Conservation (phyloP, 1,284 basidiomycete species). For the Malassezia cuniculi region DNA sequence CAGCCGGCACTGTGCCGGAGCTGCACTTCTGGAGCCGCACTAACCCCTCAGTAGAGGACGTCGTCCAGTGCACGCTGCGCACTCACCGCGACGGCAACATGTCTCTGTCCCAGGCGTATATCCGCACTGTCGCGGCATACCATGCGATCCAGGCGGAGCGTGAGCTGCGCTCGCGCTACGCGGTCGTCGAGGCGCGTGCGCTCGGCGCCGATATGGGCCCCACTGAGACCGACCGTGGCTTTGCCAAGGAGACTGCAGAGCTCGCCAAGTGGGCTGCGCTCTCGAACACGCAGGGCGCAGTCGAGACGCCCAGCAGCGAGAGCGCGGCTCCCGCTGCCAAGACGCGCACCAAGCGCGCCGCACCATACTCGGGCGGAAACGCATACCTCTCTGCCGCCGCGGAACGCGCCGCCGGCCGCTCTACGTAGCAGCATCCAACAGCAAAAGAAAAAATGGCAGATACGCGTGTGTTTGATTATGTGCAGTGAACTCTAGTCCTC, state of each 20-base stretch:
- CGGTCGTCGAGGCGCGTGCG: conserved; percentile 64
- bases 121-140: conserved; percentile 34
- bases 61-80: conserved; percentile 65
- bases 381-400: conserved; percentile 9
- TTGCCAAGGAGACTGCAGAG: conserved; percentile 28
- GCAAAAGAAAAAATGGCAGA: too few relatives aligned
- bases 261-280: conserved; percentile 29
- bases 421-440: too few relatives aligned
- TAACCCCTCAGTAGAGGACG: conserved; percentile 81
- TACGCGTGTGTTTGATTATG: too few relatives aligned
- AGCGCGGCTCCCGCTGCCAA: too few relatives aligned
- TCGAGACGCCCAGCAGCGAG: too few relatives aligned
- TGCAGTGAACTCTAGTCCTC: neutral
- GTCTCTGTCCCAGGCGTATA: conserved; percentile 68
- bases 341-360: conserved; percentile 6
- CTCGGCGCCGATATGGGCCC: conserved; percentile 60
- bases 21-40: conserved; percentile 56
- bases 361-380: conserved; percentile 4
- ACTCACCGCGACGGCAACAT: conserved; percentile 58
- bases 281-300: too few relatives aligned
- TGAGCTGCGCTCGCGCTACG: conserved; percentile 62
- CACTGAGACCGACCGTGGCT: conserved; percentile 31
- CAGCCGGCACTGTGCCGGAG: conserved; percentile 59
- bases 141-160: conserved; percentile 49
- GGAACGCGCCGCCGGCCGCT: too few relatives aligned